Base-by-base conservation (phyloP, 257 asterid genomes). In the Echium plantagineum region DNA sequence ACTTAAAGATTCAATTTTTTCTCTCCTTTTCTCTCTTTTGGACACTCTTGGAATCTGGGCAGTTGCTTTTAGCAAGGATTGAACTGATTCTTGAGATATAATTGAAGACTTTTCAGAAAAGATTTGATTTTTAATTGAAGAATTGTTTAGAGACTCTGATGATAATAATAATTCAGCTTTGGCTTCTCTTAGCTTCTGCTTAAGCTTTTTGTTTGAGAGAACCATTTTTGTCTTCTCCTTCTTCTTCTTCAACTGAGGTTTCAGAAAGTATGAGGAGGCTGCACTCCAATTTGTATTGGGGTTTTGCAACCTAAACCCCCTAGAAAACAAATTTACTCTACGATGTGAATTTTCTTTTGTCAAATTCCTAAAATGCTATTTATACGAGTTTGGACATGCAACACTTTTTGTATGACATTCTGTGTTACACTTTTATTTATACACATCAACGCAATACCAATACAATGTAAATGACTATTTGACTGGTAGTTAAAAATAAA, bases 191-290 rank as follows among this genome's bases (percentile, higher is more conserved):
- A 84, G 58, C 83, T 77, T 83, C 67, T 83, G 83, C 78, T 89
- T 93, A 20, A 75, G 79, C 86, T 81, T 93, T 83, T 89, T 93
- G 74, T 84, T 84, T 47, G 97, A 93, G 46, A 83, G 70, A 55
- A 86, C 94, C 99, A 73, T 76, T 59, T 15, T 24, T 24, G 26
- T 24, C 2, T 24, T 24, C 26, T 24, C 67, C 73, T 28, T 28
- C 32, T 28, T 28, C 32, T 28, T 28, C 53, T 26, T 49, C 16
- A 18, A 4, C 21, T 16, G 16, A 18, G 22, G 77, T 58, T 66
- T 42, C 3, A 42, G 49, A 42, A 42, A 42, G 4, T 42, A 13
- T 42, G 17, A 2, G 22, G 31, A 17, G 15, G 15, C 13, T 19
- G 22, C 24, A 22, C n/a, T 5, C 15, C 22, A 16, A 64, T 6